These are phyloP conservation scores for Penicillium silybi DNA, from an alignment of 495 filamentous ascomycete genomes.

Conservation along the genomic window DNA sequence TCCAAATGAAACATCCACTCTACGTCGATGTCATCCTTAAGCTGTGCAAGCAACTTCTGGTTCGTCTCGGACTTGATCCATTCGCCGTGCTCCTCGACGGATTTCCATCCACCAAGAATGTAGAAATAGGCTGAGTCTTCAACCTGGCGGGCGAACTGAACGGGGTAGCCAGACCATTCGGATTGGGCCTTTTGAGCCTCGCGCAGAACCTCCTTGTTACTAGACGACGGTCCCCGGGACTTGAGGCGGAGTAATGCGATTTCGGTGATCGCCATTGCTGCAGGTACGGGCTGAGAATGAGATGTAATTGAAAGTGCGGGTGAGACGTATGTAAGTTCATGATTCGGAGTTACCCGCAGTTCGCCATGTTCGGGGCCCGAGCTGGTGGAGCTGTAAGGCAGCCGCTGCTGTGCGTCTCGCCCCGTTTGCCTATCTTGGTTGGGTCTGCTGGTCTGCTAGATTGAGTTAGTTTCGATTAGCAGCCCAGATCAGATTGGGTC, in stretches of 20 bases:
- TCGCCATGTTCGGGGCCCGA: too few relatives aligned
- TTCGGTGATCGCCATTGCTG: conserved; percentile 47
- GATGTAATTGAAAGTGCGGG: not conserved
- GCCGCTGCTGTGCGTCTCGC: too few relatives aligned
- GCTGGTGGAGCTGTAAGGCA: too few relatives aligned
- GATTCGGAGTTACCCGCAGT: too few relatives aligned
- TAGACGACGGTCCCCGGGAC: conserved; percentile 4
- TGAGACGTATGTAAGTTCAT: too few relatives aligned
- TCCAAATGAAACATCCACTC: conserved; percentile 37
- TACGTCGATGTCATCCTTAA: conserved; percentile 42
- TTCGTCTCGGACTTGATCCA: conserved; percentile 44
- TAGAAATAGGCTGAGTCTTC: conserved; percentile 47
- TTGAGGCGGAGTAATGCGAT: conserved; percentile 45
- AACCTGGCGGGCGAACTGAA: conserved; percentile 38
- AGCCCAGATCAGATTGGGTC: not conserved
- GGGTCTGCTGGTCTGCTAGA: too few relatives aligned
- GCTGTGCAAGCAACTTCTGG: conserved; percentile 36
- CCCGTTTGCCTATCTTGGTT: too few relatives aligned
- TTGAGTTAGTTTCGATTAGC: not conserved
- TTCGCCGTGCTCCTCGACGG: conserved; percentile 39
- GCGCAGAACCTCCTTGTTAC: conserved; percentile 19
- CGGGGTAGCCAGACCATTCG: conserved; percentile 30
- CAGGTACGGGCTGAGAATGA: not conserved
- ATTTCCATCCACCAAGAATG: conserved; percentile 50
- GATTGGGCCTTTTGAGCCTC: conserved; percentile 33